Base-by-base conservation (phyloP, 2,329 filamentous ascomycete species). In the Tolypocladium cylindrosporum region DNA sequence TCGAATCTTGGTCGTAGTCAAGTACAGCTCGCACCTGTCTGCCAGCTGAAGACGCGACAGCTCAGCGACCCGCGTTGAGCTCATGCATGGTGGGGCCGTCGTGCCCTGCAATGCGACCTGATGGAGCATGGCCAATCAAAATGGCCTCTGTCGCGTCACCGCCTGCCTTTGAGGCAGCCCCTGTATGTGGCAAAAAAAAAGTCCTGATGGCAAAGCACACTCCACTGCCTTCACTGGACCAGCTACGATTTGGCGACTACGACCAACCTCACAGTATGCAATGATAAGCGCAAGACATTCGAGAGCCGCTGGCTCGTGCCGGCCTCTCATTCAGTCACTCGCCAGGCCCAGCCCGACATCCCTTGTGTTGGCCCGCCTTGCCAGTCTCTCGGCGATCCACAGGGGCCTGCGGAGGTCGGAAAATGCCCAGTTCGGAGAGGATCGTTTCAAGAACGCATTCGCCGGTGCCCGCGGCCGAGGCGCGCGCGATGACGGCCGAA, bases 321-420 rank as follows among this genome's bases (percentile, higher is more conserved):
- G 61, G 42, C 62, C 64, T 7, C 53, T 67, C n/a, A 50, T 59
- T 21, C 54, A 41, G 19, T 42, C 55, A n/a, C 39, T 63, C 40
- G 39, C 54, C 4, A 41, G 45, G 14, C n/a, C 31, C 2, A 41
- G 34, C 39, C 14, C 24, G 34, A 50, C 41, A 24, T 34, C 40
- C 16, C 64, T 62, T 31, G 48, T 64, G 5, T 57, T 61, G 19
- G 61, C 63, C 45, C 71, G 71, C 48, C 39, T 64, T 27, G 66
- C 71, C 36, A 72, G 68, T 48, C 78, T 90, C 60, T 88, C 87
- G 11, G 87, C 87, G 50, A 91, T 91, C 66, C 82, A 85, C 62
- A 77, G 80, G 52, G 88, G 88, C 16, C 76, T 90, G 57, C 82
- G 85, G 51, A 66, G 74, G 69, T 71, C 82, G 63, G 63, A 77